These are phyloP conservation scores for Dothideomycetes sp. DNA, from an alignment of 2,329 filamentous ascomycete species.

Conservation along the genomic window DNA sequence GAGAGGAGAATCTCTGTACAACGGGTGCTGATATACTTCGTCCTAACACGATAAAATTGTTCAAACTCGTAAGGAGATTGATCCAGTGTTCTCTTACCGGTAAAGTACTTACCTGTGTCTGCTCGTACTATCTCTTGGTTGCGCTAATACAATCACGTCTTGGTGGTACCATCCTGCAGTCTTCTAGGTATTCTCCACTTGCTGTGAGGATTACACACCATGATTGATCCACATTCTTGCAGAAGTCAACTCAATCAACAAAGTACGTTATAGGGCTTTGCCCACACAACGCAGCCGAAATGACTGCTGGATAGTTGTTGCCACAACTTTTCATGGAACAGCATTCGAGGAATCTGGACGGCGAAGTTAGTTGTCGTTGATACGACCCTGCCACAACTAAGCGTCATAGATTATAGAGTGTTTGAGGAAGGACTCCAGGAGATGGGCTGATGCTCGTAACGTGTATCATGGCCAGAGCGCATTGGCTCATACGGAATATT, in stretches of 20 bases:
- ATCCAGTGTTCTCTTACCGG: too few relatives aligned
- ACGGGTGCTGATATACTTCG: too few relatives aligned
- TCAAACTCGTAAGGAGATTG: too few relatives aligned
- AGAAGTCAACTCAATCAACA: slow-evolving; percentile 25
- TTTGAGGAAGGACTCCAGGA: slow-evolving; percentile 21
- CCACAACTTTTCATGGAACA: slow-evolving; percentile 24
- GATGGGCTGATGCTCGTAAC: slow-evolving; percentile 21
- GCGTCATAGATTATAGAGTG: slow-evolving; percentile 21
- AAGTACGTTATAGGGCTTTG: slow-evolving; percentile 21
- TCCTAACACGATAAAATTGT: too few relatives aligned
- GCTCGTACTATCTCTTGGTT: too few relatives aligned
- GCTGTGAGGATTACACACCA: too few relatives aligned
- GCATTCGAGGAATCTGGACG: slow-evolving; percentile 22
- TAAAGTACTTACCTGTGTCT: too few relatives aligned
- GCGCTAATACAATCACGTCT: too few relatives aligned
- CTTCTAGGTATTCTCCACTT: too few relatives aligned
- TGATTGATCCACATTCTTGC: too few relatives aligned
- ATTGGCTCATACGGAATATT: slow-evolving; percentile 27
- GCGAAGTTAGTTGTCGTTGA: slow-evolving; percentile 23
- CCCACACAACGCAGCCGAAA: slow-evolving; percentile 27
- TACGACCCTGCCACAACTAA: slow-evolving; percentile 22
- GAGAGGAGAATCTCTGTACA: too few relatives aligned
- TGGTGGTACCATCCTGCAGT: too few relatives aligned
- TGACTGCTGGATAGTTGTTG: slow-evolving; percentile 20
- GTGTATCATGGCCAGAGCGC: slow-evolving; percentile 26